Conservation (phyloP, 208 protist genomes). For the Herpetomonas tarakana region DNA sequence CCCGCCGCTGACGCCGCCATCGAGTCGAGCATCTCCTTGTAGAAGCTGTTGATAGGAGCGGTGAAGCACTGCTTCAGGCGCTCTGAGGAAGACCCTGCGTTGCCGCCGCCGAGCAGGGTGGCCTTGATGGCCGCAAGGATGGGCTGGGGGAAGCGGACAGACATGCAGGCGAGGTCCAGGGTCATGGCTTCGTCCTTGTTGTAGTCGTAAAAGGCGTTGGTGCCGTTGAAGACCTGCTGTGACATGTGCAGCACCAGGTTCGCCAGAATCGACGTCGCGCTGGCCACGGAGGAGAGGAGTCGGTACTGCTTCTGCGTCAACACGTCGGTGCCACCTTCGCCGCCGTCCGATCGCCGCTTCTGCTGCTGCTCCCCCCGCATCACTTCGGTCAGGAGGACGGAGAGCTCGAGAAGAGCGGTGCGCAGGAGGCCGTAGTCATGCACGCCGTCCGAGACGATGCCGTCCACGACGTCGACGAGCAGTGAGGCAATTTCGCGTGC, state of each 20-base stretch:
- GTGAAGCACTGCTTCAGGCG: slow-evolving; percentile 6
- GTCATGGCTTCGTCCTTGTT: slow-evolving; percentile 44
- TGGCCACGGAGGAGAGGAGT: slow-evolving; percentile 30
- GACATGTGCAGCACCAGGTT: slow-evolving; percentile 65
- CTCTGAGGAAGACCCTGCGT: background rate
- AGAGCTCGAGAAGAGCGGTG: slow-evolving; percentile 54
- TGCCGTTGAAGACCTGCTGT: slow-evolving; percentile 56
- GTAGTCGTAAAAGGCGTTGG: slow-evolving; percentile 61
- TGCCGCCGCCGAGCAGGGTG: slow-evolving; percentile 2
- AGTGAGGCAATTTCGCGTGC: slow-evolving; percentile 21
- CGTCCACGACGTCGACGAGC: slow-evolving; percentile 43
- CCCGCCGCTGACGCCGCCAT: background rate
- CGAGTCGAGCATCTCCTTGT: background rate
- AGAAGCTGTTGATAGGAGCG: slow-evolving; percentile 16
- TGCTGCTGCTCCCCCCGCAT: slow-evolving; percentile 2
- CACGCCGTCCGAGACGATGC: slow-evolving; percentile 35
- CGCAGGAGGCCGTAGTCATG: slow-evolving; percentile 67
- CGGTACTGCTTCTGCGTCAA: slow-evolving; percentile 5
- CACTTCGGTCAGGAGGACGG: slow-evolving; percentile 29
- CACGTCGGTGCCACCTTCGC: background rate
- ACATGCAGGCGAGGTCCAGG: slow-evolving; percentile 19
- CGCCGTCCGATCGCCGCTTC: background rate
- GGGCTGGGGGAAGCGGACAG: slow-evolving; percentile 23
- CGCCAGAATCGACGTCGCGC: slow-evolving; percentile 47
- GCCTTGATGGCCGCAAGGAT: slow-evolving; percentile 34